Evolutionary conservation across 148 eudicot genomes (phyloP), one percentile per base, ranked within the genome.

Genomic region (Hydrangea macrophylla): DNA sequence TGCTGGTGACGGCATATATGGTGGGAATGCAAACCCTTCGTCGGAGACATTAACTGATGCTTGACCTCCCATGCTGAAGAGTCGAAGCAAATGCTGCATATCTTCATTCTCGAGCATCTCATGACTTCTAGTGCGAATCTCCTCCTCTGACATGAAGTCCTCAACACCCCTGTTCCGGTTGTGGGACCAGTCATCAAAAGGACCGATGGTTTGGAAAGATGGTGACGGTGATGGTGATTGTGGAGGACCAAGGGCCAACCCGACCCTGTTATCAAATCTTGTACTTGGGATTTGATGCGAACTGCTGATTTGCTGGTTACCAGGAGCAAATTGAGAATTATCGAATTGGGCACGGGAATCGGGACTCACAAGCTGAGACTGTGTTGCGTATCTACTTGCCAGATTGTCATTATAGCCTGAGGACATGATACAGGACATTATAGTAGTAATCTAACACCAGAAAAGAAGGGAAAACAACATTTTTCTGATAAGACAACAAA

Each of bases 21-120:
- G 42, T 8, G 78, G 78, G 74, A 67, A 82, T 15, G 73, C 23
- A 44, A 40, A 82, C 18, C 78, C 77, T 44, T 85, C 88, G 0
- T 85, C 93, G 1, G 83, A 75, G 67, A 79, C 67, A 36, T 73
- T 73, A 44, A 72, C 70, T 48, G 78, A 45, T 27, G 68, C 68
- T 23, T 81, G 80, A 35, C 79, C 81, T 44, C 83, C 84, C 85
- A 85, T 77, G 73, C 85, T 87, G 78, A 87, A 82, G 59, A 84
- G 79, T 53, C 89, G 72, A 45, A 87, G 84, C 36, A 87, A 73
- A 56, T 87, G 87, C 69, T 85, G 92, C 92, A 87, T 87, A 54
- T 87, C 92, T 58, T 87, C 89, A 28, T 84, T 87, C 76, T 80
- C 92, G 2, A 87, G 92, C 68, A 87, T 74, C 62, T 84, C 92